A percentile compares a stretch with the other conserved stretches of the same genome.
Conservation (phyloP, 768 basidiomycete species). For the Saitozyma podzolica region DNA sequence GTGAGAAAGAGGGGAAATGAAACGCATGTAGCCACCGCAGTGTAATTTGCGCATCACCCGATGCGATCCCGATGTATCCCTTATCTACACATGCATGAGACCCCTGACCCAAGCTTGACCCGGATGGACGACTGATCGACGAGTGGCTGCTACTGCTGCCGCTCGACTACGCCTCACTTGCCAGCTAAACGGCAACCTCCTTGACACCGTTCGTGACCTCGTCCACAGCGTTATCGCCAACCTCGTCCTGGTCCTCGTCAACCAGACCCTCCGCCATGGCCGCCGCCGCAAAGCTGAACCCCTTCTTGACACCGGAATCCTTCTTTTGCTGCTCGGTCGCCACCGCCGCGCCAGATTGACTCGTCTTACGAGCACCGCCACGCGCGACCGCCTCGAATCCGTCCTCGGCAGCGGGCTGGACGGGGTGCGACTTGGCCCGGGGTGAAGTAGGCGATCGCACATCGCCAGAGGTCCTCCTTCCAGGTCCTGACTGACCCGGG, state of each 20-base stretch:
- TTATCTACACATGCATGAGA: too few species aligned
- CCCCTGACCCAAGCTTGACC: too few species aligned
- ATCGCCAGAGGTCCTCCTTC: too few species aligned
- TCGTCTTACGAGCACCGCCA: conserved; percentile 8
- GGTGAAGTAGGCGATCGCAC: too few species aligned
- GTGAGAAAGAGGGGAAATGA: too few species aligned
- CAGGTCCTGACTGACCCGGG: too few species aligned
- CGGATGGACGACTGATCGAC: too few species aligned
- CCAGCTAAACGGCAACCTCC: conserved; percentile 12
- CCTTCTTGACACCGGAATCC: conserved; percentile 62
- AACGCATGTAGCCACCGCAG: too few species aligned
- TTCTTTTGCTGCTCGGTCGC: conserved; percentile 7
- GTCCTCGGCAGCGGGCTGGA: conserved; percentile 13
- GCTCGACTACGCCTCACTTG: background rate
- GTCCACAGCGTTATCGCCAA: conserved; percentile 17
- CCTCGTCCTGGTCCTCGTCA: conserved; percentile 23
- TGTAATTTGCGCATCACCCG: too few species aligned
- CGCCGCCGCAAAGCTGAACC: conserved; percentile 75
- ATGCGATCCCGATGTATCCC: too few species aligned
- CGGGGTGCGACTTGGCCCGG: too few species aligned
- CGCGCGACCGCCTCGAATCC: conserved; percentile 32
- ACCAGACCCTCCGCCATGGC: conserved; percentile 14
- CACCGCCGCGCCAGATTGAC: background rate
- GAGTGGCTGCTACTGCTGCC: background rate
- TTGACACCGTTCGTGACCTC: conserved; percentile 27